Evolutionary conservation across 2,329 filamentous ascomycete genomes (phyloP).

Genomic region (Apiospora arundinis): DNA sequence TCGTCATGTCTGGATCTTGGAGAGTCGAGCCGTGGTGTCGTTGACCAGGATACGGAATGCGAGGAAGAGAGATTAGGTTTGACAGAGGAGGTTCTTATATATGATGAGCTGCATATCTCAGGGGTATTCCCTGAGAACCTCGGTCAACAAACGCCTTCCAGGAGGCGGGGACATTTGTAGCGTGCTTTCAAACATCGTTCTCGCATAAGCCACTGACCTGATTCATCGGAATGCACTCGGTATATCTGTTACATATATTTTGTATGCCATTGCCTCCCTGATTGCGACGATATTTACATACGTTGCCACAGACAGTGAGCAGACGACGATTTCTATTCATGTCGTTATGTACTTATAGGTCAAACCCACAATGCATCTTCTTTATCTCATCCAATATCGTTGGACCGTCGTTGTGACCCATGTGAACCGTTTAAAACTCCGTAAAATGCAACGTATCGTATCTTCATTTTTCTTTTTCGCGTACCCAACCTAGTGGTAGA

Average conservation of each 20-base stretch:
- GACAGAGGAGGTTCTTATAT: not conserved
- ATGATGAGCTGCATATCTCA: not conserved
- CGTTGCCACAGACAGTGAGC: not conserved
- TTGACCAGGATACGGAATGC: not conserved
- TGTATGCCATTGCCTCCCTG: not conserved
- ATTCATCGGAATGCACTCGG: not conserved
- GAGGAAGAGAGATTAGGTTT: not conserved
- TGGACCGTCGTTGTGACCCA: not conserved
- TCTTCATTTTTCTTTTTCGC: not conserved
- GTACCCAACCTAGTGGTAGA: not conserved
- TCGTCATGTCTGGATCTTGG: not conserved
- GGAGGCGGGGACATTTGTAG: not conserved
- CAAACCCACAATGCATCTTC: not conserved
- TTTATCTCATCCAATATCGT: not conserved
- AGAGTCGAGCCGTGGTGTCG: not conserved
- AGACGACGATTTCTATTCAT: not conserved
- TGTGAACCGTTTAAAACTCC: not conserved
- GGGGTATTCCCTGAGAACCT: not conserved
- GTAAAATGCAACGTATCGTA: not conserved
- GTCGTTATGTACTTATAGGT: not conserved
- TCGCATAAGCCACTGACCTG: not conserved
- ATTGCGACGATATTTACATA: not conserved
- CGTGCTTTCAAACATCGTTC: no score
- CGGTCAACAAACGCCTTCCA: not conserved
- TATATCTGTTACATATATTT: no score